A percentile compares a stretch with the other conserved stretches of the same genome.
Conservation (phyloP, 257 asterid species). For the Leptodermis oblonga region DNA sequence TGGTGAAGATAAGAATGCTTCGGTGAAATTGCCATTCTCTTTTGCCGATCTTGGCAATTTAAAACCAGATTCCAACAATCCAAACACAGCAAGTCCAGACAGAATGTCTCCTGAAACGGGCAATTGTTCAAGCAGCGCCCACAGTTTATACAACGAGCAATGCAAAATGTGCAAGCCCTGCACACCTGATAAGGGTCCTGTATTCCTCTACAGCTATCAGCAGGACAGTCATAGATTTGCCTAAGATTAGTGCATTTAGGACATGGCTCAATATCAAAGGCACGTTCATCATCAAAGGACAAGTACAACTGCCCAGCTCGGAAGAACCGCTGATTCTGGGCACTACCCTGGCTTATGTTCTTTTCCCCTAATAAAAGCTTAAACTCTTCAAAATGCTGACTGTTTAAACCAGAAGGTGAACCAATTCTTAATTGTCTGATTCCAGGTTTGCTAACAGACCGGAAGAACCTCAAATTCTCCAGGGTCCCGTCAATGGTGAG, state of each 20-base stretch:
- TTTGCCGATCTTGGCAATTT: constrained; percentile 25
- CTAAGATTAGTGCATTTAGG: constrained; percentile 57
- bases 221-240: constrained; percentile 74
- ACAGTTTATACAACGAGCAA: constrained; percentile 62
- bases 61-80: constrained; percentile 38
- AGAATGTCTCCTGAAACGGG: constrained; percentile 58
- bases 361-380: constrained; percentile 50
- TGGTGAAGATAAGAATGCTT: constrained; percentile 22
- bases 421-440: constrained; percentile 60
- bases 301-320: constrained; percentile 40
- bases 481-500: constrained; percentile 41
- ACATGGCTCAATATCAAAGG: constrained; percentile 66
- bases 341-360: constrained; percentile 23
- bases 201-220: constrained; percentile 47
- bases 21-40: constrained; percentile 19
- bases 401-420: constrained; percentile 37
- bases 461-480: constrained; percentile 43
- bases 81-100: constrained; percentile 38
- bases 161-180: constrained; percentile 63
- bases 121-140: constrained; percentile 64
- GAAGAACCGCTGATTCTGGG: constrained; percentile 41
- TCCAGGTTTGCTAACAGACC: constrained; percentile 47
- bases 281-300: constrained; percentile 61
- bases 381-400: constrained; percentile 47
- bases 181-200: constrained; percentile 35